phyloP scores from a whole-genome alignment of 495 filamentous ascomycete species.

The Hypoxylon crocopeplum region DNA sequence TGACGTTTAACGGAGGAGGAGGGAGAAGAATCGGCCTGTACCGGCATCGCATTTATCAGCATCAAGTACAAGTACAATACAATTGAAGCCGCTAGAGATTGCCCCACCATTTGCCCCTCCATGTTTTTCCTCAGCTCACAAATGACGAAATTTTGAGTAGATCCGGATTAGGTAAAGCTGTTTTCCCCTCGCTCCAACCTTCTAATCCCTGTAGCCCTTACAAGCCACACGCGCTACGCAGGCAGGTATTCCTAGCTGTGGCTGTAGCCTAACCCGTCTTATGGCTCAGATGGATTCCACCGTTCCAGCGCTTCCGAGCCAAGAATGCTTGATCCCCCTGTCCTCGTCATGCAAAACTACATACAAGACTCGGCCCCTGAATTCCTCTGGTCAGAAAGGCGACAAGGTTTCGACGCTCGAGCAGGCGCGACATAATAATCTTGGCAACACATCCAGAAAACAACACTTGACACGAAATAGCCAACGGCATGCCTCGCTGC shows the following conservation, averaged over 20 bases:
- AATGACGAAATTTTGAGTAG: constrained; percentile 27
- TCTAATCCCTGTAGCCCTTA: too few species aligned
- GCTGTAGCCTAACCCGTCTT: background rate
- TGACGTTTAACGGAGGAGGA: background rate
- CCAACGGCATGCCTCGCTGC: constrained; percentile 10
- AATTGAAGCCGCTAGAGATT: constrained; percentile 5
- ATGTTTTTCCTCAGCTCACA: background rate
- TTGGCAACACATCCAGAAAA: background rate
- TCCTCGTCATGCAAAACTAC: constrained; percentile 17
- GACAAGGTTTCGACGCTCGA: constrained; percentile 18
- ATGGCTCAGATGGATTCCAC: background rate
- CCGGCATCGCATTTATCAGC: constrained; percentile 45
- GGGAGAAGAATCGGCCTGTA: constrained; percentile 16
- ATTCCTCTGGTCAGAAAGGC: constrained; percentile 2
- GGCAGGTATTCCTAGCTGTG: too few species aligned
- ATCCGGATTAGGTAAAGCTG: too few species aligned
- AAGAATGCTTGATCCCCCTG: constrained; percentile 18
- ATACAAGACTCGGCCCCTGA: constrained; percentile 28
- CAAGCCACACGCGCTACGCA: too few species aligned
- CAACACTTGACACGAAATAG: constrained; percentile 7
- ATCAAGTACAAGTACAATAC: constrained; percentile 6
- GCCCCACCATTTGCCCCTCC: constrained; percentile 25
- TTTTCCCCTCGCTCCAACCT: too few species aligned
- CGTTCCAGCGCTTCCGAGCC: constrained; percentile 19
- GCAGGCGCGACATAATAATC: too few species aligned